phyloP scores from a whole-genome alignment of 1,284 basidiomycete species.

The Pisolithus thermaeus region DNA sequence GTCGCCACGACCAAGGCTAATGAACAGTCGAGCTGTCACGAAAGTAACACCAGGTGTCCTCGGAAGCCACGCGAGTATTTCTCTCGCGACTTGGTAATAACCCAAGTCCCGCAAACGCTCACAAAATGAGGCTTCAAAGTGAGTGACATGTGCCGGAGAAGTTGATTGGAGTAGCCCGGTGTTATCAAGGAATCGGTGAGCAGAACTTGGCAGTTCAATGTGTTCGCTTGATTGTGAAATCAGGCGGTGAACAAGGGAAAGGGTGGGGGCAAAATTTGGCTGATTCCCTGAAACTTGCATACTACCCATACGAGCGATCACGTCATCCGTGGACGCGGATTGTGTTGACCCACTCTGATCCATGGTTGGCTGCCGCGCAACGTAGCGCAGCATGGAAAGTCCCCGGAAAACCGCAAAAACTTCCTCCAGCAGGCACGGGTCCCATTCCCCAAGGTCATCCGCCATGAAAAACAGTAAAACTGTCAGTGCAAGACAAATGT shows the following conservation, averaged over 20 bases:
- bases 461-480: constrained; percentile 69
- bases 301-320: constrained; percentile 58
- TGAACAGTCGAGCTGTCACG: constrained; percentile 62
- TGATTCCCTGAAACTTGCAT: constrained; percentile 61
- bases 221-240: constrained; percentile 46
- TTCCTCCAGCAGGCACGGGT: constrained; percentile 61
- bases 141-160: constrained; percentile 58
- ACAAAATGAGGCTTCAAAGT: constrained; percentile 67
- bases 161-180: constrained; percentile 61
- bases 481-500: constrained; percentile 59
- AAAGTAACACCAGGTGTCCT: constrained; percentile 71
- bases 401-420: constrained; percentile 76
- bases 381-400: constrained; percentile 58
- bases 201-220: constrained; percentile 46
- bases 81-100: constrained; percentile 56
- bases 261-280: constrained; percentile 45
- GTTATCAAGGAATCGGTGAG: constrained; percentile 63
- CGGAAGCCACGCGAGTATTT: constrained; percentile 71
- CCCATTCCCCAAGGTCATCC: constrained; percentile 57
- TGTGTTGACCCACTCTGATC: constrained; percentile 33
- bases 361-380: constrained; percentile 53
- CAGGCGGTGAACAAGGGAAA: constrained; percentile 68
- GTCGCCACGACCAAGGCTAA: constrained; percentile 68
- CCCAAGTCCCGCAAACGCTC: constrained; percentile 63
- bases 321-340: constrained; percentile 50